Percentiles rank a stretch among this genome's conserved stretches.
phyloP scores from a whole-genome alignment of 768 basidiomycete species.

The Lyophyllum atratum region DNA sequence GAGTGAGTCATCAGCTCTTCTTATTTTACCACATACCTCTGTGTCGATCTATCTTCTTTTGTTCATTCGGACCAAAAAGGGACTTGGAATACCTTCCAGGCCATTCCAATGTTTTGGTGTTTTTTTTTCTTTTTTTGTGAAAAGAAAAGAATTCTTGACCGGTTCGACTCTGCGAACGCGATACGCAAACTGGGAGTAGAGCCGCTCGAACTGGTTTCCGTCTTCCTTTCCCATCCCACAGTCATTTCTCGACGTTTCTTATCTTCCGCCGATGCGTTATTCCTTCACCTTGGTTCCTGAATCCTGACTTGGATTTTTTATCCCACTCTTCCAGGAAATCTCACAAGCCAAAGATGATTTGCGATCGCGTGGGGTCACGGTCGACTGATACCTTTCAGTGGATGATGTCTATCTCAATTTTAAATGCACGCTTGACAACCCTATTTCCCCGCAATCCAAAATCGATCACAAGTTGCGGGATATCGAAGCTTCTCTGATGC shows the following conservation, averaged over 20 bases:
- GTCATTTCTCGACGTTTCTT: neutral
- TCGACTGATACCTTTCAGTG: conserved; percentile 41
- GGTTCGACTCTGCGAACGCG: neutral
- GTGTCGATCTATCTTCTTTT: neutral
- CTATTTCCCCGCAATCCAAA: neutral
- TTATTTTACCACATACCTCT: conserved; percentile 4
- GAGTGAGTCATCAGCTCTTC: conserved; percentile 40
- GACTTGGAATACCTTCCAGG: neutral
- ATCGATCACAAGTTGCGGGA: neutral
- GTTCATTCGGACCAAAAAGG: neutral
- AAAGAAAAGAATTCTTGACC: neutral
- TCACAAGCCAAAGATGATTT: conserved; percentile 53
- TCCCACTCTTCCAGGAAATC: conserved; percentile 53
- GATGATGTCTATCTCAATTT: conserved; percentile 1
- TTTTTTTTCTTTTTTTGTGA: too few relatives aligned
- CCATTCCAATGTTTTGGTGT: neutral
- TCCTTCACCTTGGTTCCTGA: conserved; percentile 3
- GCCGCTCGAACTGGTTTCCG: conserved; percentile 4
- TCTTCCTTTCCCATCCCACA: conserved; percentile 3
- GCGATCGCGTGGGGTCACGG: conserved; percentile 57
- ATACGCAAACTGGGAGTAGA: neutral
- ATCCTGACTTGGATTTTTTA: conserved; percentile 7
- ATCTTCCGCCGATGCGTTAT: conserved; percentile 9
- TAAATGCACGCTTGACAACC: neutral
- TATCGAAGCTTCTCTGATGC: neutral